Conservation (phyloP, 2,329 filamentous ascomycete species). For the Fusarium verrucosum region DNA sequence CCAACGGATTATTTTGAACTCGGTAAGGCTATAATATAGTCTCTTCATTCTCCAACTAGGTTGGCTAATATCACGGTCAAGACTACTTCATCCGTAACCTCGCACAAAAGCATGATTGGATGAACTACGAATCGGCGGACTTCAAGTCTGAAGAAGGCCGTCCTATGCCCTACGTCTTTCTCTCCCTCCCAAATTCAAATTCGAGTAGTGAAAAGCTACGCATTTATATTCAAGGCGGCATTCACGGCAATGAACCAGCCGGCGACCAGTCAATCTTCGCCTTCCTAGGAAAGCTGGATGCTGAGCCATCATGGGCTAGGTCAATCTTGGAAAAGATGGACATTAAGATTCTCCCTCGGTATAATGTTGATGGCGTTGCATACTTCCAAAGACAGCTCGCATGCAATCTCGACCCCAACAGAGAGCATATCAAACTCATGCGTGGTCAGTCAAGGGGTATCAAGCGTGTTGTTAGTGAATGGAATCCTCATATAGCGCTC, state of each 20-base stretch:
- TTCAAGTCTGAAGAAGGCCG: slow-evolving; percentile 22
- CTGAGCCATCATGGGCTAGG: slow-evolving; percentile 1
- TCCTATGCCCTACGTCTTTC: slow-evolving; percentile 8
- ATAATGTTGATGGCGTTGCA: slow-evolving; percentile 15
- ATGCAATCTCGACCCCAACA: slow-evolving; percentile 7
- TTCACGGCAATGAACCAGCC: slow-evolving; percentile 21
- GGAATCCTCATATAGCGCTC: slow-evolving; percentile 7
- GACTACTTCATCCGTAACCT: slow-evolving; percentile 12
- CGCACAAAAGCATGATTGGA: slow-evolving; percentile 11
- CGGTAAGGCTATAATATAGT: background rate
- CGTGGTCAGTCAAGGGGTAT: background rate
- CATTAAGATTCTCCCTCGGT: slow-evolving; percentile 16
- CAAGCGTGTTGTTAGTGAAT: slow-evolving; percentile 1
- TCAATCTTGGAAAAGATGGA: slow-evolving; percentile 21
- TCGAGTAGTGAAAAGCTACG: background rate
- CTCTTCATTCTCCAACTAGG: fast-evolving
- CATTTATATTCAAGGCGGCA: slow-evolving; percentile 12
- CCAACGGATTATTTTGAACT: slow-evolving; percentile 9
- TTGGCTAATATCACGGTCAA: background rate
- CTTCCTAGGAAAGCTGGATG: slow-evolving; percentile 15
- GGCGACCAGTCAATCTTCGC: slow-evolving; percentile 9
- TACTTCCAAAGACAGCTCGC: slow-evolving; percentile 22
- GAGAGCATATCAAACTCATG: slow-evolving; percentile 17
- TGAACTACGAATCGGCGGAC: background rate
- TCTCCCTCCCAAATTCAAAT: background rate